phyloP scores from a whole-genome alignment of 2,329 filamentous ascomycete genomes.

The Pezicula carpinea region DNA sequence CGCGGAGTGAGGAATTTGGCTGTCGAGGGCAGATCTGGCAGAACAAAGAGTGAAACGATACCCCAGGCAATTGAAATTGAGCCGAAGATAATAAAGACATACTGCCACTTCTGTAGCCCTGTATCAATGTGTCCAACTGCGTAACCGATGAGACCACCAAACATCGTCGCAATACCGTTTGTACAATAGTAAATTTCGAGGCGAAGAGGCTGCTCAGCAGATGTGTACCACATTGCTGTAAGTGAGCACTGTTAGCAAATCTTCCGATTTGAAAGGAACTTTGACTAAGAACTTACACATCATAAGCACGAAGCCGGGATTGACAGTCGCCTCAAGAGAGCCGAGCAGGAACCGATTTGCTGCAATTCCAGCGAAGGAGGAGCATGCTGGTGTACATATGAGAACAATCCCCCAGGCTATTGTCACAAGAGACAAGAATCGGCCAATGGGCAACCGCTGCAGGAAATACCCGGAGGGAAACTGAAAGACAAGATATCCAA shows the following conservation, averaged over 20 bases:
- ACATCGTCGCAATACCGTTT: conserved; percentile 56
- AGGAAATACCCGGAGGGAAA: conserved; percentile 41
- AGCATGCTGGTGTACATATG: conserved; percentile 44
- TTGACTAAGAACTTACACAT: conserved; percentile 33
- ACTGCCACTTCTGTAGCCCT: conserved; percentile 48
- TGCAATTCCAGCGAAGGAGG: conserved; percentile 55
- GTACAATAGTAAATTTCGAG: conserved; percentile 51
- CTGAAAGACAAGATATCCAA: conserved; percentile 43
- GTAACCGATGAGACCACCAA: conserved; percentile 41
- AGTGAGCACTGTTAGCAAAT: conserved; percentile 25
- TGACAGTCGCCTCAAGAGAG: conserved; percentile 60
- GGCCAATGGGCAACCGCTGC: conserved; percentile 43
- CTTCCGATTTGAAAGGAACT: not conserved
- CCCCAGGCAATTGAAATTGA: conserved; percentile 50
- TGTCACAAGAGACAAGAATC: conserved; percentile 39
- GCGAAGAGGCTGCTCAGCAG: conserved; percentile 44
- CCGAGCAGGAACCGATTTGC: conserved; percentile 62
- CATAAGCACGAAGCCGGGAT: conserved; percentile 43
- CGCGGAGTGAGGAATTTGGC: conserved; percentile 54
- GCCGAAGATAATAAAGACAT: conserved; percentile 55
- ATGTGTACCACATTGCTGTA: conserved; percentile 42
- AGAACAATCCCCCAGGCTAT: conserved; percentile 45
- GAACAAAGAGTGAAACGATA: conserved; percentile 47
- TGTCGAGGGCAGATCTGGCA: conserved; percentile 59
- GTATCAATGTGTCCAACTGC: conserved; percentile 54